These are phyloP conservation scores for Aureobasidium sp. DNA, from an alignment of 2,329 filamentous ascomycete species.

Conservation along the genomic window DNA sequence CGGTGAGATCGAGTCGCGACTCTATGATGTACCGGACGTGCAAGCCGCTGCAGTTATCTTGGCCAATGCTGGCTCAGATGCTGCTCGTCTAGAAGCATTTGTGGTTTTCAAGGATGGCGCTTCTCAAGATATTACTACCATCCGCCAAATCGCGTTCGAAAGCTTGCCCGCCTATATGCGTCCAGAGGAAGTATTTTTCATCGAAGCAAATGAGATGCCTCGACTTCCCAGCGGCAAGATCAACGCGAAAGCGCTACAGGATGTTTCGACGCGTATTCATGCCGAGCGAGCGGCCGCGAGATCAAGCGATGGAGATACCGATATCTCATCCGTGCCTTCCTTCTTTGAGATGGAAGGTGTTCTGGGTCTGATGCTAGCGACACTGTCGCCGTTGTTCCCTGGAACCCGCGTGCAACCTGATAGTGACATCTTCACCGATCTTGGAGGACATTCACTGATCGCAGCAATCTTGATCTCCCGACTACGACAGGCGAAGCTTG, in stretches of 20 bases:
- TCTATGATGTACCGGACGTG: background rate
- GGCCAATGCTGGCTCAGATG: background rate
- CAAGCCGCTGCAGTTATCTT: constrained; percentile 7
- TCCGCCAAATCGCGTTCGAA: background rate
- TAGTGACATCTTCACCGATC: background rate
- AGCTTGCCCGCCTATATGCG: constrained; percentile 6
- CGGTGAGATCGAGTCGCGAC: constrained; percentile 77
- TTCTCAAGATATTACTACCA: background rate
- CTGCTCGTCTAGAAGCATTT: background rate
- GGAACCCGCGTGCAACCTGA: background rate
- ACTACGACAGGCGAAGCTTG: constrained; percentile 2
- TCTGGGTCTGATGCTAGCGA: background rate
- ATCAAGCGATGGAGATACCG: background rate
- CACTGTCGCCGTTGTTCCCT: background rate
- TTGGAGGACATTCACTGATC: background rate
- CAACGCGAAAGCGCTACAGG: constrained; percentile 1
- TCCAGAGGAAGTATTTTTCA: background rate
- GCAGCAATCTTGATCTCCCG: background rate
- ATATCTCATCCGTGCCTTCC: background rate
- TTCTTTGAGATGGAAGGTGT: background rate
- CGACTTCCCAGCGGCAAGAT: constrained; percentile 5
- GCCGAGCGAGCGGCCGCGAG: background rate
- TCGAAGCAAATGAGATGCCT: background rate
- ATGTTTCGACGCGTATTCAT: background rate
- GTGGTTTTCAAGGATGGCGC: constrained; percentile 1